Base-by-base conservation (phyloP, 768 basidiomycete genomes). In the Podaxis carcinomalis region DNA sequence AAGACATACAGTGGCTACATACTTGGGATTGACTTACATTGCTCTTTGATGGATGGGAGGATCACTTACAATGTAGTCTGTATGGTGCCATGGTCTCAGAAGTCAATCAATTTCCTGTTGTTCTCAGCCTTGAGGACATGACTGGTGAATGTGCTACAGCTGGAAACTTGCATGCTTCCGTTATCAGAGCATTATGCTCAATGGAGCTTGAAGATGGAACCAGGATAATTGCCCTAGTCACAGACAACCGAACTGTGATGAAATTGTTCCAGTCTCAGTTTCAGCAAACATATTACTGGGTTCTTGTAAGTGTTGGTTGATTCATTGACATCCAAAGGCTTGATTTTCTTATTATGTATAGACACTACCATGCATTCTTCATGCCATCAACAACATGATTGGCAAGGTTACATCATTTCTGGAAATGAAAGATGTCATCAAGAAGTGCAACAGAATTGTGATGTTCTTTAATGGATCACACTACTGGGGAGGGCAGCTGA, bases 401-500 rank as follows among this genome's bases (percentile, higher is more conserved):
- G 68, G 74, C 2, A 63, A 72, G 53, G 70, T 75, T 49, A 37
- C 47, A 27, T n/a, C 67, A 28, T 66, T 59, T 52, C 69, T 68
- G 0, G 9, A 9, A 1, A 70, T 70, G 50, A 74, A 73, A 56
- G 46, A 35, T 1, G 54, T 57, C 4, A 65, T 70, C 19, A 57
- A 67, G 10, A 62, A 67, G 27, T 65, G 53, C 35, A 59, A 66
- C 0, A 39, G 59, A 3, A 71, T 73, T 27, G 70, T 74, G 2
- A 56, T 68, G 5, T 75, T 74, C 59, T 74, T 75, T 66, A 69
- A 71, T 54, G 27, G 58, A 1, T 75, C 70, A 2, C 73, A 74
- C 47, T 73, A 72, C 59, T 74, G 73, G 71, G 69, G 73, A n/a
- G 71, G 70, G n/a, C 74, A 75, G 64, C 59, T 74, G 1, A 46